Base-by-base conservation (phyloP, 164 flowering plant species). In the Tetracentron sinense region DNA sequence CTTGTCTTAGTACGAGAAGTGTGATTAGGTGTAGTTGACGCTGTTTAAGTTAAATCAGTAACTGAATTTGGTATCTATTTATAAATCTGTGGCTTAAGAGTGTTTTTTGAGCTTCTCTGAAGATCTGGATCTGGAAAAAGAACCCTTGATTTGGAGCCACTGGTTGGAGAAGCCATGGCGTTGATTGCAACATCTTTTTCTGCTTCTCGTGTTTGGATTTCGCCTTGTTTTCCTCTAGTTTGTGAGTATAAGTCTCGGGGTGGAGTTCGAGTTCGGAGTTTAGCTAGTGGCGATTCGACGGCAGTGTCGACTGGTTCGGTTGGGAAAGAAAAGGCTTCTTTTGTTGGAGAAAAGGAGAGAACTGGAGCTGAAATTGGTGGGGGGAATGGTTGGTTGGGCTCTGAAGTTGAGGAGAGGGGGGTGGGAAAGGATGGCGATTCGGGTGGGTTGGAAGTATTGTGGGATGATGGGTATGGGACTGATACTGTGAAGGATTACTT, bases 381-480 rank as follows among this genome's bases (percentile, higher is more conserved):
- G n/a, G n/a, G 74, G 25, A 80, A 80, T 67, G 81, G 77, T 50
- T 20, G 53, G 42, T 26, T 75, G 29, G 67, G 64, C 25, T 42
- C 23, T 19, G 52, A 16, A 53, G 64, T 44, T 52, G 60, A 51
- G 46, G 67, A 69, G n/a, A n/a, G n/a, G n/a, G n/a, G n/a, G n/a
- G n/a, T n/a, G n/a, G 54, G 62, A 63, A 42, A 54, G 38, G n/a
- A 47, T 12, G 27, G 66, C 14, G 31, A 55, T 52, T 17, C n/a
- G n/a, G 61, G 46, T 15, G 68, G 65, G 56, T 62, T 83, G 68
- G 80, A 78, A 33, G 66, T 72, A 33, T 74, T 86, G 62, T 84
- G 86, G 82, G 90, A 87, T 70, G 97, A 90, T 80, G 92, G 87
- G 5, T 88, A 72, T 79, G 85, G 89, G 55, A 73, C 62, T 54